These are phyloP conservation scores for Schizosaccharomyces cryophilus DNA, from an alignment of 805 yeast genomes.

Conservation along the genomic window DNA sequence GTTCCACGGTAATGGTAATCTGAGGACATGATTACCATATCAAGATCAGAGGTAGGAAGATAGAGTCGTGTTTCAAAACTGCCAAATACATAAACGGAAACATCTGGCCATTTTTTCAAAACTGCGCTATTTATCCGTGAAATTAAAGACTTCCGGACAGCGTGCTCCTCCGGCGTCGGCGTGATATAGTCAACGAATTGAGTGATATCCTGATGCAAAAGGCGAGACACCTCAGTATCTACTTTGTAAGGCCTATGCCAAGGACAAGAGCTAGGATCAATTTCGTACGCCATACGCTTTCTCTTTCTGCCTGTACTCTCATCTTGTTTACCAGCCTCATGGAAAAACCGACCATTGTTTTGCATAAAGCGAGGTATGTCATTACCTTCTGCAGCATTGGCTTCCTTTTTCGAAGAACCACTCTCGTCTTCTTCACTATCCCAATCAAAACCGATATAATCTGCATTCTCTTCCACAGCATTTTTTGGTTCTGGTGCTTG, in stretches of 20 bases:
- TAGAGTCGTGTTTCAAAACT: constrained; percentile 83
- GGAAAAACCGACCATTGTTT: not conserved
- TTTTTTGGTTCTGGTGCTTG: not conserved
- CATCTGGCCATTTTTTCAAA: constrained; percentile 43
- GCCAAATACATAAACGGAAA: constrained; percentile 70
- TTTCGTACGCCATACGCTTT: constrained; percentile 2
- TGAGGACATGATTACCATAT: constrained; percentile 58
- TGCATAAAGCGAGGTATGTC: not conserved
- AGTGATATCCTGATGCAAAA: constrained; percentile 65
- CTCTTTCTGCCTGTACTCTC: not conserved
- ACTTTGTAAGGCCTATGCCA: constrained; percentile 46
- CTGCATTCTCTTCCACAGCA: constrained; percentile 11
- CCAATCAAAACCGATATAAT: constrained; percentile 32
- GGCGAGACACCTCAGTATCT: constrained; percentile 56
- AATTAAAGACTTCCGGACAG: constrained; percentile 40
- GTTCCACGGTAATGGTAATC: constrained; percentile 32
- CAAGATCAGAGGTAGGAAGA: constrained; percentile 87
- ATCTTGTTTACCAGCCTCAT: not conserved
- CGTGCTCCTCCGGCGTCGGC: constrained; percentile 54
- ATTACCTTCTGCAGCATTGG: constrained; percentile 7
- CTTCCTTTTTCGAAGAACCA: constrained; percentile 15
- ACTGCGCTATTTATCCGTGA: constrained; percentile 29
- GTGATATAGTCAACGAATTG: constrained; percentile 70
- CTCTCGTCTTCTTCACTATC: constrained; percentile 21
- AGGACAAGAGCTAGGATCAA: constrained; percentile 45